Evolutionary conservation across 768 basidiomycete genomes (phyloP).

Genomic region (Amanita exitialis): DNA sequence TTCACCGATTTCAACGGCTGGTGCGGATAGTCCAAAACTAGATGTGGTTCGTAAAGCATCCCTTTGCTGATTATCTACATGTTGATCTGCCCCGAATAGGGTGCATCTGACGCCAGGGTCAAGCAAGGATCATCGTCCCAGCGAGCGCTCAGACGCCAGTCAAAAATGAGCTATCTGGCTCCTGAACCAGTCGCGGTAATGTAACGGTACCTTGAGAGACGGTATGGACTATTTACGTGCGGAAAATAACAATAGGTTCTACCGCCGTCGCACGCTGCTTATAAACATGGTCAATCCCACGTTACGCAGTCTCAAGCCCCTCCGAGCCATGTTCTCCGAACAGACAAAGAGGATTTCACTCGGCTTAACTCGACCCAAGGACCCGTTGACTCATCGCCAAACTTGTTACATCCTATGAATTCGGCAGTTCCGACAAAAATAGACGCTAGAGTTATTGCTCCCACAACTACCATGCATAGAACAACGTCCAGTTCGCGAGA

Average conservation of each 20-base stretch:
- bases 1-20: not conserved
- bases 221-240: not conserved
- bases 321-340: not conserved
- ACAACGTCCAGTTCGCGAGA: not conserved
- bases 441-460: not conserved
- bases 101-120: not conserved
- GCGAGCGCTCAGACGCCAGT: constrained; percentile 1
- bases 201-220: not conserved
- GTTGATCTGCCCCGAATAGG: not conserved
- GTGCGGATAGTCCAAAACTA: not conserved
- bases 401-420: not conserved
- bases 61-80: not conserved
- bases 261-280: not conserved
- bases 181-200: constrained; percentile 2
- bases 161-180: not conserved
- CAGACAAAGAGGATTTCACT: not conserved
- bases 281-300: not conserved
- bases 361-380: not conserved
- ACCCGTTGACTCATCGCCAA: not conserved
- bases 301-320: not conserved
- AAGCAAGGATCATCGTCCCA: not conserved
- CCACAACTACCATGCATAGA: not conserved
- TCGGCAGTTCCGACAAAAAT: not conserved
- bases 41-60: not conserved
- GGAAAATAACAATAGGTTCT: not conserved